Conservation (phyloP, 805 yeast genomes). For the Monosporozyma servazzii region DNA sequence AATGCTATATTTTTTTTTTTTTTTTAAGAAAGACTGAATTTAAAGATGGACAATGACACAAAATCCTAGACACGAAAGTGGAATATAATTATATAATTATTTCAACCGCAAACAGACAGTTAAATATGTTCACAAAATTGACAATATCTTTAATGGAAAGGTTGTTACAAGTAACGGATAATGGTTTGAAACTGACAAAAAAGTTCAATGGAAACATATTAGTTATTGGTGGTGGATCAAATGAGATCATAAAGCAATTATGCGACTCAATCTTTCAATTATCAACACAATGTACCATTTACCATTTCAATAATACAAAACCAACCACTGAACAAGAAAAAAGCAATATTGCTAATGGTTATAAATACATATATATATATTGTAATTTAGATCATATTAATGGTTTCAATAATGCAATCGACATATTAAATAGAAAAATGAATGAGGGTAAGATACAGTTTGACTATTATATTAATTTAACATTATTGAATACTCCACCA, state of each 20-base stretch:
- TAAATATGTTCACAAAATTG: not conserved
- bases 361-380: not conserved
- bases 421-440: not conserved
- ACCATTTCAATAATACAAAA: not conserved
- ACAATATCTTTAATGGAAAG: not conserved
- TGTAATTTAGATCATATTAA: not conserved
- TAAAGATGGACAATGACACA: not conserved
- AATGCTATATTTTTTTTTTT: too few relatives aligned
- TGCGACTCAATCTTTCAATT: not conserved
- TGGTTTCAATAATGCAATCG: not conserved
- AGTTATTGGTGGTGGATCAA: not conserved
- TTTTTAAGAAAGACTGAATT: not conserved
- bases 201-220: not conserved
- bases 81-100: too few relatives aligned
- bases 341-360: not conserved
- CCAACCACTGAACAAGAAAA: not conserved
- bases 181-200: not conserved
- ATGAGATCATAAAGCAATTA: not conserved
- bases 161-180: not conserved
- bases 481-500: not conserved
- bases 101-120: not conserved
- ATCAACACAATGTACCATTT: not conserved
- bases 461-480: not conserved
- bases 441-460: not conserved
- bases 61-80: not conserved